Base-by-base conservation (phyloP, 2,329 filamentous ascomycete species). In the Aspergillus jensenii region DNA sequence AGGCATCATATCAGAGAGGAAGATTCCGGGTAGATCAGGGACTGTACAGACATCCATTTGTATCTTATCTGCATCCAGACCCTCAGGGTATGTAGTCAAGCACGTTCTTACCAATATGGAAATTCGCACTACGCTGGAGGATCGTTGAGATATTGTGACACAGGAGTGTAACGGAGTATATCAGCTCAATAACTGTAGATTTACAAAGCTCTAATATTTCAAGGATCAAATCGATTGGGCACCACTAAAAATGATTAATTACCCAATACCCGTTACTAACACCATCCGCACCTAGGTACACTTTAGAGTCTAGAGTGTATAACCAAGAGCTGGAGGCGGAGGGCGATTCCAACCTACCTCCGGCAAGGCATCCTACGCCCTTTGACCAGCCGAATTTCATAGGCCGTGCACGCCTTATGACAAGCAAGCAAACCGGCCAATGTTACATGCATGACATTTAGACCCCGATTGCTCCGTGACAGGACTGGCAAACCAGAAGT, bases 1-100 rank as follows among this genome's bases (percentile, higher is more conserved):
- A 84, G 87, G 73, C 89, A 96, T 71, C 87, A 92, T 71, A 84
- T 93, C 6, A 80, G 87, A 63, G 91, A 96, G 71, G 92, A 93
- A 76, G 70, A 67, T 57, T 62, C 52, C 8, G 44, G 52, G 9
- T 53, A 53, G 21, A 6, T n/a, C 15, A 31, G 9, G 27, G 8
- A 11, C 8, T 31, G 27, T 31, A 31, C 9, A 31, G 27, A 11
- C 4, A 31, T 31, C 27, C 9, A 31, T 31, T 11, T 31, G 27
- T 31, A 31, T 31, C 27, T 31, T 31, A 31, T 1, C 27, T 31
- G 1, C 9, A 4, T 31, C 27, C 8, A 12, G 27, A 9, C 27
- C 4, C 27, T 31, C 25, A 9, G 27, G 27, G 27, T 1, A 31
- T 9, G 27, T 11, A 4, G 27, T 8, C 27, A 31, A 25, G 1